A percentile compares a stretch with the other conserved stretches of the same genome.
Evolutionary conservation across 2,329 filamentous ascomycete species (phyloP).

Genomic region (Ophiostoma tasmaniense): DNA sequence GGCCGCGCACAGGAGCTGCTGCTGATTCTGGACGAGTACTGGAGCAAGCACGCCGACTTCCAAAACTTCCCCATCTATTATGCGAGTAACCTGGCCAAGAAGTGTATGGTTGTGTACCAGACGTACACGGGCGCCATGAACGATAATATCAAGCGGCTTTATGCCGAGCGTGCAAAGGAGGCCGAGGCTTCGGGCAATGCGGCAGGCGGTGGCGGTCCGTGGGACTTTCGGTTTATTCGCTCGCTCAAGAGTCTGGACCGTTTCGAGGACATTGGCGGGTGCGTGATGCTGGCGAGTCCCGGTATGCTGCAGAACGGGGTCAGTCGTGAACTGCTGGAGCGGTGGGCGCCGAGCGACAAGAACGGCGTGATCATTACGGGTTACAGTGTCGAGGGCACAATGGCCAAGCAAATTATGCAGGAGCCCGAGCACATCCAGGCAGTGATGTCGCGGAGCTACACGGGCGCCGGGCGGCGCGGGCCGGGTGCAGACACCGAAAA

Average conservation of each 20-base stretch:
- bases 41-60: constrained; percentile 79
- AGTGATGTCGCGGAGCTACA: constrained; percentile 67
- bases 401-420: constrained; percentile 92
- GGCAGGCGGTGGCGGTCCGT: constrained; percentile 72
- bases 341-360: constrained; percentile 92
- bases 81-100: constrained; percentile 84
- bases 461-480: constrained; percentile 53
- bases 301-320: constrained; percentile 98
- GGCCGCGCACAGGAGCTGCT: constrained; percentile 90
- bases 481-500: constrained; percentile 69
- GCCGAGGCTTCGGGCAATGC: constrained; percentile 71
- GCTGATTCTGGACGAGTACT: constrained; percentile 93
- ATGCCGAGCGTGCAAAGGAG: constrained; percentile 84
- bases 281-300: constrained; percentile 93
- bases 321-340: constrained; percentile 81
- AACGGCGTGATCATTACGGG: constrained; percentile 99
- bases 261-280: constrained; percentile 91
- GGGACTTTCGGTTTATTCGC: constrained; percentile 94
- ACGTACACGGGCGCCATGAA: constrained; percentile 99
- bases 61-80: constrained; percentile 96
- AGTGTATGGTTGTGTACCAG: constrained; percentile 98
- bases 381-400: constrained; percentile 96
- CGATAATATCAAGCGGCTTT: constrained; percentile 95
- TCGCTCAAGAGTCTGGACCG: constrained; percentile 87
- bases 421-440: constrained; percentile 93